Conservation (phyloP, 2,329 filamentous ascomycete genomes). For the Aspergillus sp. region DNA sequence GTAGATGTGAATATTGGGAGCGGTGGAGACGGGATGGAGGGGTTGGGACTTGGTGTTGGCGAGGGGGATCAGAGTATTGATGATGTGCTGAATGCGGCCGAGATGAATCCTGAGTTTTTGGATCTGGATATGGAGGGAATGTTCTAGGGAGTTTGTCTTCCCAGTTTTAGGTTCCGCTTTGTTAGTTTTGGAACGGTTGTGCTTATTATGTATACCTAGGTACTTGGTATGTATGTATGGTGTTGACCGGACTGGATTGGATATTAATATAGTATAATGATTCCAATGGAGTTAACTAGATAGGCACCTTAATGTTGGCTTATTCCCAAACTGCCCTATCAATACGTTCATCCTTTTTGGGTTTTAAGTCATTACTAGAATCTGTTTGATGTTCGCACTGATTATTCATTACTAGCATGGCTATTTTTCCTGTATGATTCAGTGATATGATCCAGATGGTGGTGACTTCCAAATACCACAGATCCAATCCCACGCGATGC, state of each 20-base stretch:
- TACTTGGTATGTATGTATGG: background rate
- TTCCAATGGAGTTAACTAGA: too few relatives aligned
- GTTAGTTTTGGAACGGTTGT: background rate
- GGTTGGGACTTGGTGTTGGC: slow-evolving; percentile 20
- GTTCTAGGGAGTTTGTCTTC: slow-evolving; percentile 29
- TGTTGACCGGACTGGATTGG: background rate
- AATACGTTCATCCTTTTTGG: too few relatives aligned
- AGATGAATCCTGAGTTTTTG: slow-evolving; percentile 48
- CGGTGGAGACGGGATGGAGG: background rate
- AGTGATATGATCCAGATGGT: too few relatives aligned
- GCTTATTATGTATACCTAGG: background rate
- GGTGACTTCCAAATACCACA: too few relatives aligned
- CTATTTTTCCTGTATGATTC: too few relatives aligned
- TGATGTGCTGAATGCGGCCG: slow-evolving; percentile 44
- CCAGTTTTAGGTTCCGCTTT: background rate
- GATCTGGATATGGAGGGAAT: slow-evolving; percentile 48
- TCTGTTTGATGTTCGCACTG: too few relatives aligned
- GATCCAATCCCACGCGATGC: too few relatives aligned
- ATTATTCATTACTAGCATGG: too few relatives aligned
- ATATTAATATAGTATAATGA: too few relatives aligned
- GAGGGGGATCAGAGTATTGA: slow-evolving; percentile 42
- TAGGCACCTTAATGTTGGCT: too few relatives aligned
- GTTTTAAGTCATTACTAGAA: too few relatives aligned
- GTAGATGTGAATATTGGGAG: slow-evolving; percentile 21
- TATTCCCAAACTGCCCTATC: too few relatives aligned